These are phyloP conservation scores for Candida tammaniensis DNA, from an alignment of 805 yeast species.

Conservation along the genomic window DNA sequence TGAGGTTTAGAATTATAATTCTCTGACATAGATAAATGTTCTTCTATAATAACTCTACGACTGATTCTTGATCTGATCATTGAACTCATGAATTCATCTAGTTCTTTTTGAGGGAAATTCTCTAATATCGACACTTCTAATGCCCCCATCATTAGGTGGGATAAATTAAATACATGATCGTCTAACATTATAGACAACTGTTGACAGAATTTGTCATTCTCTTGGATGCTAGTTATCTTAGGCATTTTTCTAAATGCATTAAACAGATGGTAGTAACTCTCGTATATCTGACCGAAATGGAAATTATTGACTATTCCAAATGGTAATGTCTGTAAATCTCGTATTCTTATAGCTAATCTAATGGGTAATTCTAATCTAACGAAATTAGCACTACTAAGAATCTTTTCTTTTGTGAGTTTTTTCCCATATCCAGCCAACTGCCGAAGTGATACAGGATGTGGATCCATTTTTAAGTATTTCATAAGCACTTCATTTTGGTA, in stretches of 20 bases:
- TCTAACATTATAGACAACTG: slow-evolving; percentile 64
- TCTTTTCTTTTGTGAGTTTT: slow-evolving; percentile 68
- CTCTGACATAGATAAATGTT: slow-evolving; percentile 77
- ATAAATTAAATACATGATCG: slow-evolving; percentile 76
- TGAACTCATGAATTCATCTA: slow-evolving; percentile 74
- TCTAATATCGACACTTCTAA: slow-evolving; percentile 68
- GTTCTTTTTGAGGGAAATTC: slow-evolving; percentile 54
- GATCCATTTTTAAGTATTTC: slow-evolving; percentile 59
- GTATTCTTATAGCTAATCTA: slow-evolving; percentile 74
- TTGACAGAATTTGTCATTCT: slow-evolving; percentile 70
- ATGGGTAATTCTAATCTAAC: slow-evolving; percentile 83
- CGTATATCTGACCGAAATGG: slow-evolving; percentile 85
- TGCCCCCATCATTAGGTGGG: slow-evolving; percentile 92
- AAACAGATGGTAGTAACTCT: slow-evolving; percentile 83
- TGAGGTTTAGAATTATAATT: slow-evolving; percentile 52
- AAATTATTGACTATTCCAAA: slow-evolving; percentile 81
- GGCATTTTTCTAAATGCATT: slow-evolving; percentile 78
- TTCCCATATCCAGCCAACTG: slow-evolving; percentile 91
- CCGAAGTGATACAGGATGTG: slow-evolving; percentile 86
- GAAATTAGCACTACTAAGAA: slow-evolving; percentile 82
- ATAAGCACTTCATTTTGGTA: slow-evolving; percentile 74
- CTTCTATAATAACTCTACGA: slow-evolving; percentile 87
- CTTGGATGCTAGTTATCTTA: slow-evolving; percentile 63
- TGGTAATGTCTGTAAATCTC: slow-evolving; percentile 79
- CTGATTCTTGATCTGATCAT: slow-evolving; percentile 84